These are phyloP conservation scores for Oemleria cerasiformis DNA, from an alignment of 306 rosid genomes.

Conservation along the genomic window DNA sequence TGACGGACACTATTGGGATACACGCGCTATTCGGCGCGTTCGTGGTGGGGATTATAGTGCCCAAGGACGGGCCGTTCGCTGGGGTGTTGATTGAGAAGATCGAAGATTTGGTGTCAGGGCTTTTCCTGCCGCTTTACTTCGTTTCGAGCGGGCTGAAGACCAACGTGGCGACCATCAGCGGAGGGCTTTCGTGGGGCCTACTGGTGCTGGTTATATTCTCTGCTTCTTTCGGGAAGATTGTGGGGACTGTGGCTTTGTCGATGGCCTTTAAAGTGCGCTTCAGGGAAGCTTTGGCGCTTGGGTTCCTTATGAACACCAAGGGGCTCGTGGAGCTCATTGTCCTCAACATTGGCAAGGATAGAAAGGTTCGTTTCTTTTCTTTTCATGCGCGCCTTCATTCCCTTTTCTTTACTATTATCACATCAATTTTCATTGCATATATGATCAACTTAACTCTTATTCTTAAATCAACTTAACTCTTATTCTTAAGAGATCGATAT, in stretches of 20 bases:
- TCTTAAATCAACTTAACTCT: too few relatives aligned
- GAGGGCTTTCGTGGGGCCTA: slow-evolving; percentile 57
- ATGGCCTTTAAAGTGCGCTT: slow-evolving; percentile 38
- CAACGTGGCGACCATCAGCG: slow-evolving; percentile 59
- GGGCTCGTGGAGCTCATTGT: slow-evolving; percentile 79
- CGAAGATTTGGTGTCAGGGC: slow-evolving; percentile 59
- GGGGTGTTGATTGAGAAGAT: slow-evolving; percentile 62
- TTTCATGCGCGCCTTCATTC: neutral
- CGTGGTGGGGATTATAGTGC: slow-evolving; percentile 54
- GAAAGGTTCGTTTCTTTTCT: slow-evolving; percentile 42
- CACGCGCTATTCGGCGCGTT: slow-evolving; percentile 78
- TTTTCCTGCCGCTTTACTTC: slow-evolving; percentile 64
- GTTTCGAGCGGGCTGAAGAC: slow-evolving; percentile 75
- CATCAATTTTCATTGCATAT: too few relatives aligned
- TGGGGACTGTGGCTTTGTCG: slow-evolving; percentile 48
- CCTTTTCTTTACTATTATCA: too few relatives aligned
- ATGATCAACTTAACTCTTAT: too few relatives aligned
- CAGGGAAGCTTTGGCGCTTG: slow-evolving; percentile 63
- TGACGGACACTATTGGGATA: slow-evolving; percentile 63
- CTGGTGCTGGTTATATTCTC: slow-evolving; percentile 52
- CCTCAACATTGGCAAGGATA: slow-evolving; percentile 76
- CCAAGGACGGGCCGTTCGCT: slow-evolving; percentile 69
- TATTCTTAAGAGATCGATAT: too few relatives aligned
- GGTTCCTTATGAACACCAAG: slow-evolving; percentile 76
- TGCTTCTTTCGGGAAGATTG: slow-evolving; percentile 68